Evolutionary conservation across 2,329 filamentous ascomycete species (phyloP).

Genomic region (Pseudogymnoascus sp.): DNA sequence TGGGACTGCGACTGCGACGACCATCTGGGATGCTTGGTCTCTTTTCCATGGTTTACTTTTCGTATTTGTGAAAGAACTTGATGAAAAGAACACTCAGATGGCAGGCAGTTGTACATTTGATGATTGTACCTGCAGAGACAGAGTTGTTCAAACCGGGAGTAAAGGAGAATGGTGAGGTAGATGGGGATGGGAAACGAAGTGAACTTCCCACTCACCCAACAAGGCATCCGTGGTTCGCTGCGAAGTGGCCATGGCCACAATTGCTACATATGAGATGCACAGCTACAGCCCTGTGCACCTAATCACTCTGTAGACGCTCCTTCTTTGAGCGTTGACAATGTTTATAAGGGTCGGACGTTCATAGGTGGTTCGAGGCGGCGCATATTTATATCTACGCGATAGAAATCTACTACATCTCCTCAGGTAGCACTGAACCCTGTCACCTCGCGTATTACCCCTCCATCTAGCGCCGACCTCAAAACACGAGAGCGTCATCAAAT

Average conservation of each 20-base stretch:
- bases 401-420: slow-evolving; percentile 9
- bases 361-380: neutral
- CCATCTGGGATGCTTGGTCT: neutral
- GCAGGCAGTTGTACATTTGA: neutral
- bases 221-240: neutral
- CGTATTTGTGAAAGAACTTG: neutral
- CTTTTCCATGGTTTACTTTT: neutral
- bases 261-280: slow-evolving; percentile 2
- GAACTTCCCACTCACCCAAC: slow-evolving; percentile 1
- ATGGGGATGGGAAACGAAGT: slow-evolving; percentile 1
- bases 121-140: neutral
- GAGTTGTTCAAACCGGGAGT: neutral
- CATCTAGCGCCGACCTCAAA: slow-evolving; percentile 5
- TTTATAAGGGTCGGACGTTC: neutral
- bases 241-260: slow-evolving; percentile 5
- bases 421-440: slow-evolving; percentile 9
- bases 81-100: neutral
- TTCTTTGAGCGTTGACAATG: neutral
- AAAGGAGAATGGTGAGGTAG: neutral
- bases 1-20: neutral
- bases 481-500: slow-evolving; percentile 1
- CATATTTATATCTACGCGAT: slow-evolving; percentile 4
- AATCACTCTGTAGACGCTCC: neutral
- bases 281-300: neutral
- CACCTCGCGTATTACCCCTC: slow-evolving; percentile 9